phyloP scores from a whole-genome alignment of 129 eudicot genomes.

The Sambucus nigra region DNA sequence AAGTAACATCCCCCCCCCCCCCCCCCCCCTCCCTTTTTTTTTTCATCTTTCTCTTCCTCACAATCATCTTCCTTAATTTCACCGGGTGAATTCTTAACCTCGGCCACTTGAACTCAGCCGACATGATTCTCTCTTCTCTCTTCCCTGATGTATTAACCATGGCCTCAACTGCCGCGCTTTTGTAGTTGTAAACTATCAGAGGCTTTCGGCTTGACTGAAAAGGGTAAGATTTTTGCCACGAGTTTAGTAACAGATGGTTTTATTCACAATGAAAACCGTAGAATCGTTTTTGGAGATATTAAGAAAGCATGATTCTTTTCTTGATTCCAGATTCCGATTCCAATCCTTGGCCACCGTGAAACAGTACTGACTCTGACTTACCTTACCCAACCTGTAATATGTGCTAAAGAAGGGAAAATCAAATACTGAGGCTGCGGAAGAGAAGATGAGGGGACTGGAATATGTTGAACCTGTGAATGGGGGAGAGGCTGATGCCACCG shows the following conservation, averaged over 20 bases:
- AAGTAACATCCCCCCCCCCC: constrained; percentile 47
- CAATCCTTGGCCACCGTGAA: constrained; percentile 33
- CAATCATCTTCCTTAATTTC: constrained; percentile 29
- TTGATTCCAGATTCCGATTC: constrained; percentile 30
- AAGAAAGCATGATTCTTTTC: constrained; percentile 41
- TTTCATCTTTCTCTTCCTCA: constrained; percentile 25
- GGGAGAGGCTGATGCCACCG: constrained; percentile 51
- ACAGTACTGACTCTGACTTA: constrained; percentile 37
- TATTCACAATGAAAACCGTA: constrained; percentile 44
- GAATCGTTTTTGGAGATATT: constrained; percentile 32
- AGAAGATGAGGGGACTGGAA: constrained; percentile 27
- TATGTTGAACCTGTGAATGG: constrained; percentile 43
- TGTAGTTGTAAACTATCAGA: constrained; percentile 43
- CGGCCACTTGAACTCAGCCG: constrained; percentile 56
- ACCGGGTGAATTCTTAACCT: constrained; percentile 34
- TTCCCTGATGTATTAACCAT: constrained; percentile 39
- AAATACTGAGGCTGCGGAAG: constrained; percentile 11
- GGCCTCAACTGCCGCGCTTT: constrained; percentile 37
- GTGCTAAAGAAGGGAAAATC: constrained; percentile 29
- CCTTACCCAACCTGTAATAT: constrained; percentile 28
- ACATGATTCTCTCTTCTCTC: constrained; percentile 35
- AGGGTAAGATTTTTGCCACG: constrained; percentile 54
- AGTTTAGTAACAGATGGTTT: constrained; percentile 45
- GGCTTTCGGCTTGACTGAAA: constrained; percentile 32
- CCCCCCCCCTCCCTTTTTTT: too few relatives aligned